Percentiles rank a stretch among this genome's conserved stretches.
Conservation (phyloP, 768 basidiomycete genomes). For the Suillus fuscotomentosus region DNA sequence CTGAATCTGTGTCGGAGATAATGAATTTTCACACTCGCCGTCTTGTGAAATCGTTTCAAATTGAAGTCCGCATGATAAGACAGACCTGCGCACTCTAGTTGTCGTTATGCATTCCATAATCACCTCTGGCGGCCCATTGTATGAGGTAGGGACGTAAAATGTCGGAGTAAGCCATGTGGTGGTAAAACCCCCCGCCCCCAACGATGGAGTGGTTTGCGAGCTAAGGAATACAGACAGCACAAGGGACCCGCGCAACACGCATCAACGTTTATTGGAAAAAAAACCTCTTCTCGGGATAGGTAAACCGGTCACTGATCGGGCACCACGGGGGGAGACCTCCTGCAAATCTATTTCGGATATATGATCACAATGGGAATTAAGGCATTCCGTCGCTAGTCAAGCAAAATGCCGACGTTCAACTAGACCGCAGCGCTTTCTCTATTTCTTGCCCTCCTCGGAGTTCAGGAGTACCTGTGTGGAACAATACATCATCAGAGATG, state of each 20-base stretch:
- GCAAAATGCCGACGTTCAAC: background rate
- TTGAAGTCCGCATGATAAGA: background rate
- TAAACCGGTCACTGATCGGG: background rate
- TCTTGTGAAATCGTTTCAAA: background rate
- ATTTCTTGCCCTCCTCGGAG: conserved; percentile 22
- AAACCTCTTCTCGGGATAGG: background rate
- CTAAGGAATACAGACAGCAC: background rate
- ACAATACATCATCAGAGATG: background rate
- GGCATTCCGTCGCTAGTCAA: background rate
- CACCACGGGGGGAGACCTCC: background rate
- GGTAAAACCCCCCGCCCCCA: background rate
- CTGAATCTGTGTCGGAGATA: background rate
- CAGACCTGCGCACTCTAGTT: background rate
- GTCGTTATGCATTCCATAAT: too few species aligned
- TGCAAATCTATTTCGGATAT: conserved; percentile 4
- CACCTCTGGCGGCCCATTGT: background rate
- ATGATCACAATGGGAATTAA: background rate
- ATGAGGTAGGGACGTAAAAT: background rate
- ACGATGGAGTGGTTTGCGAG: background rate
- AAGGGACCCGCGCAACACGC: background rate
- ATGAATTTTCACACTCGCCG: background rate
- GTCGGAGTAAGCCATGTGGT: background rate
- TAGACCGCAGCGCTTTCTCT: background rate
- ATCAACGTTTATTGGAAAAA: background rate
- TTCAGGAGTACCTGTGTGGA: conserved; percentile 25